Conservation (phyloP, 441 rosid species). For the Isatis lusitanica region DNA sequence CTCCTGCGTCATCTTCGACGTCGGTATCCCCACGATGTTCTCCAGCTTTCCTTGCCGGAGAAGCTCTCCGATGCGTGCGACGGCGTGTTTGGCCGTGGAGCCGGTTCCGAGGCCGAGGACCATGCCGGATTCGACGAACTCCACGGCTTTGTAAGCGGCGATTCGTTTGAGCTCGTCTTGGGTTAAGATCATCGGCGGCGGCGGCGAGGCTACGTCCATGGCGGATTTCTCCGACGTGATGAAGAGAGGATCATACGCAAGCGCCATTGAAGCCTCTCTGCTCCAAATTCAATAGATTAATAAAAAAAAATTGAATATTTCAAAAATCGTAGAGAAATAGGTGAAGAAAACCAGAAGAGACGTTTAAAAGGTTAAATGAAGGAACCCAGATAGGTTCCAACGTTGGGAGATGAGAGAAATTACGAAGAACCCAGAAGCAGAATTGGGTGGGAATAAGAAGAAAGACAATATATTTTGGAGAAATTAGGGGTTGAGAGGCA, state of each 20-base stretch:
- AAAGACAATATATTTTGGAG: not conserved
- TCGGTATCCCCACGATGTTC: constrained; percentile 79
- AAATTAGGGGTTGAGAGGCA: not conserved
- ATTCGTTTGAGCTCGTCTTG: constrained; percentile 85
- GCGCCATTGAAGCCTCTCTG: constrained; percentile 49
- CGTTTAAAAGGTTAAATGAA: too few relatives aligned
- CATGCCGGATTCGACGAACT: constrained; percentile 90
- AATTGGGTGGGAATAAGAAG: not conserved
- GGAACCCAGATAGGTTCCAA: not conserved
- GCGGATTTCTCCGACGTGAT: constrained; percentile 49
- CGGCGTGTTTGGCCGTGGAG: constrained; percentile 93
- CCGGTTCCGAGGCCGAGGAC: constrained; percentile 95
- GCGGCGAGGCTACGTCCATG: constrained; percentile 45
- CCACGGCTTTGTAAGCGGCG: constrained; percentile 94
- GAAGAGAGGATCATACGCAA: constrained; percentile 54
- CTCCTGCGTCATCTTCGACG: constrained; percentile 71
- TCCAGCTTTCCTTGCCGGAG: constrained; percentile 64
- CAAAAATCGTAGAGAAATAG: not conserved
- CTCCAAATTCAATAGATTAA: not conserved
- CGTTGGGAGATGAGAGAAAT: not conserved
- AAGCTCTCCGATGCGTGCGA: constrained; percentile 82
- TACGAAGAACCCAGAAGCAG: not conserved
- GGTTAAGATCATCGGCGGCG: constrained; percentile 50
- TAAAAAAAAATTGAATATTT: not conserved
- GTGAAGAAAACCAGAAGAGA: too few relatives aligned